Conservation (phyloP, 495 filamentous ascomycete species). For the Hypoxylon trugodes region DNA sequence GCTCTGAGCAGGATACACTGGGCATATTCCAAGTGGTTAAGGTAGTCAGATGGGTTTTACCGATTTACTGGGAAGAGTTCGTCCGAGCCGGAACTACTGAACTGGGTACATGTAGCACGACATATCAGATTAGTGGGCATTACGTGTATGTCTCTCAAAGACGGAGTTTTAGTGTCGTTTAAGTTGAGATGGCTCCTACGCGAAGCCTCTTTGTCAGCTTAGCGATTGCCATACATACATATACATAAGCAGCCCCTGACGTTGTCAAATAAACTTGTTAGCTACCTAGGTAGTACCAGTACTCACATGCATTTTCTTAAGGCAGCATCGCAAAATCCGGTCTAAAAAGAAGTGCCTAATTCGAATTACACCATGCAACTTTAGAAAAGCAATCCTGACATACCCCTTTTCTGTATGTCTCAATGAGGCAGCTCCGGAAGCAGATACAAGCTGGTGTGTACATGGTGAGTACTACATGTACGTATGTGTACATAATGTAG, state of each 20-base stretch:
- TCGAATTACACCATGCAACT: background rate
- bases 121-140: background rate
- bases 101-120: conserved; percentile 5
- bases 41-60: conserved; percentile 19
- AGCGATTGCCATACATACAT: background rate
- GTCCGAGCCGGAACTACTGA: no score
- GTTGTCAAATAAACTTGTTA: background rate
- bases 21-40: conserved; percentile 82
- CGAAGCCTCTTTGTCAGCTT: background rate
- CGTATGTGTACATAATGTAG: background rate
- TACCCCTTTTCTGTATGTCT: conserved; percentile 11
- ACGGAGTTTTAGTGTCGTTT: background rate
- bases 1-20: conserved; percentile 85
- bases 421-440: conserved; percentile 5
- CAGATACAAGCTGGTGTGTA: no score
- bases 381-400: conserved; percentile 1
- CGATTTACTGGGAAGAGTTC: background rate
- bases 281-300: background rate
- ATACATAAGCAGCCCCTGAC: background rate
- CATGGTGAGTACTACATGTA: no score
- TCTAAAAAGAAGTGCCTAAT: conserved; percentile 19
- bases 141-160: conserved; percentile 4
- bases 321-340: conserved; percentile 3
- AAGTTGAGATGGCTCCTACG: background rate
- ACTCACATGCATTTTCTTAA: no score